A percentile compares a stretch with the other conserved stretches of the same genome.
Evolutionary conservation across 2,329 filamentous ascomycete genomes (phyloP).

Genomic region (Hymenoscyphus fructigenus): DNA sequence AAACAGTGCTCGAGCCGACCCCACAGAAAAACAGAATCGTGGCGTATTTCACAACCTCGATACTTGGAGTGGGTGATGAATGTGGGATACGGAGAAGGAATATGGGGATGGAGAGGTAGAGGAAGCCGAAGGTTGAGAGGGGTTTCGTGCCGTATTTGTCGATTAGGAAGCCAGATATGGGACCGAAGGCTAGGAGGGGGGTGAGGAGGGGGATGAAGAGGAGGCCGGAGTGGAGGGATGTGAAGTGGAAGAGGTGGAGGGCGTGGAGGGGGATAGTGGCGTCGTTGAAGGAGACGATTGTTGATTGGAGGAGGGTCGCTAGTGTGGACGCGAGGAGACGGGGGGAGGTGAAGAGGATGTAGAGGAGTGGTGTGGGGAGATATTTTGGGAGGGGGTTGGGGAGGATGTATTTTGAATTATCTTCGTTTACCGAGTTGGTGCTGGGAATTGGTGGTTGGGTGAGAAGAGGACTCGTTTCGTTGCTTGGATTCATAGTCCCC

Average conservation of each 20-base stretch:
- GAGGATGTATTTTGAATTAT: background rate
- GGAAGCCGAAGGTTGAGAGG: background rate
- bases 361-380: background rate
- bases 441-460: no score
- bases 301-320: background rate
- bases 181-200: background rate
- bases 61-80: no score
- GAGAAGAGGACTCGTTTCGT: no score
- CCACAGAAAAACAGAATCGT: background rate
- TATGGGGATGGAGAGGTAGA: background rate
- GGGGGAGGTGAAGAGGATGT: background rate
- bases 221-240: constrained; percentile 3
- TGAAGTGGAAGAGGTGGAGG: background rate
- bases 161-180: background rate
- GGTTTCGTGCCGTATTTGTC: background rate
- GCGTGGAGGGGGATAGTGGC: background rate
- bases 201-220: background rate
- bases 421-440: background rate
- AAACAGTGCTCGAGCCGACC: background rate
- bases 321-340: background rate
- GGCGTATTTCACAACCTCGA: background rate
- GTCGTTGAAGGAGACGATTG: background rate
- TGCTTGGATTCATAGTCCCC: no score
- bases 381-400: background rate
- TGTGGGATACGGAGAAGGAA: background rate